A percentile compares a stretch with the other conserved stretches of the same genome.
phyloP scores from a whole-genome alignment of 495 filamentous ascomycete species.

The Ramalina intermedia region DNA sequence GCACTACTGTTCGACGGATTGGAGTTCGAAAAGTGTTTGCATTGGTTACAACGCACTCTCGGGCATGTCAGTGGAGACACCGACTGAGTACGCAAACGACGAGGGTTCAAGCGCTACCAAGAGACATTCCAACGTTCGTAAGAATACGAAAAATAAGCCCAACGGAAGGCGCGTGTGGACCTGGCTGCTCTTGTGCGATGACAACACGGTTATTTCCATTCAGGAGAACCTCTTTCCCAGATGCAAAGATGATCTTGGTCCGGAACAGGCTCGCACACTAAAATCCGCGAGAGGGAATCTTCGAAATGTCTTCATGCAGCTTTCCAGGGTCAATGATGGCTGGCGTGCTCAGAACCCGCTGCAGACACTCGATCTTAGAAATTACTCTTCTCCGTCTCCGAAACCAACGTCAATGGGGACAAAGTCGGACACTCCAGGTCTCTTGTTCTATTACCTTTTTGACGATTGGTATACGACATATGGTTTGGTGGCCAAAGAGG shows the following conservation, averaged over 20 bases:
- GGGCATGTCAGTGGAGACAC: constrained; percentile 26
- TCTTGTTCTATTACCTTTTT: constrained; percentile 77
- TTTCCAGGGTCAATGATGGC: constrained; percentile 32
- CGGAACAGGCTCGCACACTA: constrained; percentile 27
- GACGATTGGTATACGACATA: constrained; percentile 72
- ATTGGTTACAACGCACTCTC: constrained; percentile 73
- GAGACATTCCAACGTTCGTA: not conserved
- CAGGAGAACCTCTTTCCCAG: constrained; percentile 53
- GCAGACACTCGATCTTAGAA: constrained; percentile 24
- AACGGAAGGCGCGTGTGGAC: constrained; percentile 54
- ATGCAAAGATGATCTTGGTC: constrained; percentile 17
- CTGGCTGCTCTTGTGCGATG: constrained; percentile 71
- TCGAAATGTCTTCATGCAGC: constrained; percentile 53
- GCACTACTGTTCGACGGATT: constrained; percentile 51
- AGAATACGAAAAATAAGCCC: constrained; percentile 32
- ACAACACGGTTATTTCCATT: constrained; percentile 67
- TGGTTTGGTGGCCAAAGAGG: constrained; percentile 42
- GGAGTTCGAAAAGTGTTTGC: constrained; percentile 50
- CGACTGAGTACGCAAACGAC: not conserved
- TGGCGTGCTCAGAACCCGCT: constrained; percentile 18
- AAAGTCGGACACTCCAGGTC: constrained; percentile 50
- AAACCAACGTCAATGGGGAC: constrained; percentile 28
- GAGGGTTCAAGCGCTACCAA: not conserved
- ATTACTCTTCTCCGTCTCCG: constrained; percentile 14
- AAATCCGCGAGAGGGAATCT: constrained; percentile 51